These are phyloP conservation scores for Fagopyrum tataricum DNA, from an alignment of 148 eudicot species.

Conservation along the genomic window DNA sequence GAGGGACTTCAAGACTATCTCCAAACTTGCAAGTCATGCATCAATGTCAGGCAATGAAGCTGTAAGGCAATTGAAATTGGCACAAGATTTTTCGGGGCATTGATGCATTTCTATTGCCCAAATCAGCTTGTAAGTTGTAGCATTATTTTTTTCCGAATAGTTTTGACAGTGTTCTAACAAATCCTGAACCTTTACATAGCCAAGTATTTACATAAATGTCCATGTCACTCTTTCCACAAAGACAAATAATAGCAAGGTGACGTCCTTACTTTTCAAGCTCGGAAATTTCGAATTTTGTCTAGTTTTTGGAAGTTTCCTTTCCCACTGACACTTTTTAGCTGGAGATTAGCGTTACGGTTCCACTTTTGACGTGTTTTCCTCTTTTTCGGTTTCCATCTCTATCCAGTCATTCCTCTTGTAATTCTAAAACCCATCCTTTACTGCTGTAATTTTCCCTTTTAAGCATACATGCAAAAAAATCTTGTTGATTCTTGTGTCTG, in stretches of 20 bases:
- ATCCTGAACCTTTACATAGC: not conserved
- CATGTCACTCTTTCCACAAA: not conserved
- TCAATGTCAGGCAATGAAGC: slow-evolving; percentile 44
- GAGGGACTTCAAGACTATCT: slow-evolving; percentile 37
- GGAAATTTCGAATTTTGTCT: too few species aligned
- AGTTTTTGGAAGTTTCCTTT: too few species aligned
- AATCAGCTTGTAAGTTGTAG: not conserved
- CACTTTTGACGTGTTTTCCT: not conserved
- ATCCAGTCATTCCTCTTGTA: not conserved
- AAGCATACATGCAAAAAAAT: not conserved
- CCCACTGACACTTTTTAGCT: too few species aligned
- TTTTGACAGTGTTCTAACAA: not conserved
- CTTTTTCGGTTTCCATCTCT: not conserved
- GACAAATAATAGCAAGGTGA: not conserved
- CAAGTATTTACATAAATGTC: not conserved
- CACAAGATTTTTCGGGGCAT: not conserved
- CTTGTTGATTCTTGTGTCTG: not conserved
- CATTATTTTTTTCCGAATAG: not conserved
- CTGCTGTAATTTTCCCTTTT: not conserved
- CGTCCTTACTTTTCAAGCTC: not conserved
- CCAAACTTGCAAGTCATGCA: slow-evolving; percentile 48
- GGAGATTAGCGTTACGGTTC: not conserved
- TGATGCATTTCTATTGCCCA: not conserved
- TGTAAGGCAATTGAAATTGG: slow-evolving; percentile 20
- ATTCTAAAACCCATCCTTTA: not conserved